Percentiles rank a stretch among this genome's conserved stretches.
Conservation (phyloP, 495 filamentous ascomycete species). For the Tirmania nivea region DNA sequence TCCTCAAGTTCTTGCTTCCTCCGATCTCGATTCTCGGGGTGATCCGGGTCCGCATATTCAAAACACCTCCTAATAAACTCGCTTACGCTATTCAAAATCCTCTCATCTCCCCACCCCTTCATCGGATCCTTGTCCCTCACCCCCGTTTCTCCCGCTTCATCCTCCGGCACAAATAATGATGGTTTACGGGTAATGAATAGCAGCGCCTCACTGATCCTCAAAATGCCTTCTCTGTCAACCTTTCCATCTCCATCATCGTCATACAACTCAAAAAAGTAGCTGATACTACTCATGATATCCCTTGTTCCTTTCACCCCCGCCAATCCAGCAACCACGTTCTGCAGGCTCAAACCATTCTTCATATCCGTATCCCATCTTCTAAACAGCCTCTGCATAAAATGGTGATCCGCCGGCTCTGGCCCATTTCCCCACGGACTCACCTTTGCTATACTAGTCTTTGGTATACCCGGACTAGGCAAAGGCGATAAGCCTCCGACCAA, state of each 20-base stretch:
- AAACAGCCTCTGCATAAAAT: slow-evolving; percentile 83
- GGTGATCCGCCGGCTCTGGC: slow-evolving; percentile 76
- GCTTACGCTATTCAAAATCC: slow-evolving; percentile 74
- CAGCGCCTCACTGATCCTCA: slow-evolving; percentile 82
- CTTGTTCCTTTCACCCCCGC: slow-evolving; percentile 64
- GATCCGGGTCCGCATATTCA: slow-evolving; percentile 92
- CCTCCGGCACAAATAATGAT: slow-evolving; percentile 1
- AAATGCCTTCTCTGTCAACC: slow-evolving; percentile 90
- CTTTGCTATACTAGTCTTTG: slow-evolving; percentile 24
- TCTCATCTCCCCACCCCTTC: slow-evolving; percentile 31
- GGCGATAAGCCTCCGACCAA: not conserved
- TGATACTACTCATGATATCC: slow-evolving; percentile 93
- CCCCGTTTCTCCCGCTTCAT: not conserved
- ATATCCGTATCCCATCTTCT: slow-evolving; percentile 65
- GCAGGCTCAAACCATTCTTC: slow-evolving; percentile 52
- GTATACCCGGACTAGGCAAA: slow-evolving; percentile 3
- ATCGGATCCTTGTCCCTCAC: slow-evolving; percentile 25
- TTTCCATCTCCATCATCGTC: slow-evolving; percentile 79
- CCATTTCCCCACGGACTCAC: slow-evolving; percentile 52
- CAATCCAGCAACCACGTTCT: slow-evolving; percentile 76
- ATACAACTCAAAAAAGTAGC: slow-evolving; percentile 92
- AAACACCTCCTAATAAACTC: slow-evolving; percentile 92
- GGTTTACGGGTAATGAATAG: slow-evolving; percentile 61
- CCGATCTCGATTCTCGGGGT: slow-evolving; percentile 26
- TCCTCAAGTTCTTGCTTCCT: slow-evolving; percentile 22